phyloP scores from a whole-genome alignment of 345 rosid genomes.

The Stellera chamaejasme region DNA sequence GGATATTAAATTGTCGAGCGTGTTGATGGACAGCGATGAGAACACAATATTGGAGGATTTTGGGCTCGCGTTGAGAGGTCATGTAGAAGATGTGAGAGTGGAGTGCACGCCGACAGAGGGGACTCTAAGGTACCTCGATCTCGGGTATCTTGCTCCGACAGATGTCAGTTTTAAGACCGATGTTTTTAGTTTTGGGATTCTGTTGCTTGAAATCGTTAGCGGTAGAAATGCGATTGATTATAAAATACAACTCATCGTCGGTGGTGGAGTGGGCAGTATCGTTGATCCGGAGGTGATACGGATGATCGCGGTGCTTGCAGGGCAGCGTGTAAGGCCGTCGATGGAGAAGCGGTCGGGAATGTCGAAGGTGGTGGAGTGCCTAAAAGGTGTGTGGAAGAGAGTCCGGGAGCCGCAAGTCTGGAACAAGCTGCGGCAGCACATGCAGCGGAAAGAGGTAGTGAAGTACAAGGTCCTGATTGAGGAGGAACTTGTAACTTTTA shows the following conservation, averaged over 20 bases:
- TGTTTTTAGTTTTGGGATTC: slow-evolving; percentile 81
- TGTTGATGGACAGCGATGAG: slow-evolving; percentile 50
- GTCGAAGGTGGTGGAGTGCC: slow-evolving; percentile 54
- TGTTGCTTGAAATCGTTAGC: slow-evolving; percentile 71
- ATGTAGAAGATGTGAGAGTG: slow-evolving; percentile 56
- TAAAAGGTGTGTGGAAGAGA: slow-evolving; percentile 30
- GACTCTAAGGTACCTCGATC: slow-evolving; percentile 78
- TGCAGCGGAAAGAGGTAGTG: slow-evolving; percentile 15
- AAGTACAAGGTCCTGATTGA: slow-evolving; percentile 14
- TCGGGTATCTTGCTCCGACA: slow-evolving; percentile 67
- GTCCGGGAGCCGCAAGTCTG: slow-evolving; percentile 27
- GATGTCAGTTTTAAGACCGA: slow-evolving; percentile 78
- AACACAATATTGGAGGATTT: slow-evolving; percentile 73
- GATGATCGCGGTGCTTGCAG: slow-evolving; percentile 41
- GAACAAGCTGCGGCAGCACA: slow-evolving; percentile 35
- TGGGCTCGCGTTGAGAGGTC: slow-evolving; percentile 76
- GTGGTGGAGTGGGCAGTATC: slow-evolving; percentile 89
- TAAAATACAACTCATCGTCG: slow-evolving; percentile 62
- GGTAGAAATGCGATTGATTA: slow-evolving; percentile 84
- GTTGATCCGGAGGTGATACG: slow-evolving; percentile 37
- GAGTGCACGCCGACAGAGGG: slow-evolving; percentile 82
- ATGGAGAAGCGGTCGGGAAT: slow-evolving; percentile 59
- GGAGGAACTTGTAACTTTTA: too few relatives aligned
- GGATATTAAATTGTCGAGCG: slow-evolving; percentile 74
- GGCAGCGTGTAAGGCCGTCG: slow-evolving; percentile 54